Evolutionary conservation across 1,139 yeast genomes (phyloP).

Genomic region (Blastobotrys capitulatus): DNA sequence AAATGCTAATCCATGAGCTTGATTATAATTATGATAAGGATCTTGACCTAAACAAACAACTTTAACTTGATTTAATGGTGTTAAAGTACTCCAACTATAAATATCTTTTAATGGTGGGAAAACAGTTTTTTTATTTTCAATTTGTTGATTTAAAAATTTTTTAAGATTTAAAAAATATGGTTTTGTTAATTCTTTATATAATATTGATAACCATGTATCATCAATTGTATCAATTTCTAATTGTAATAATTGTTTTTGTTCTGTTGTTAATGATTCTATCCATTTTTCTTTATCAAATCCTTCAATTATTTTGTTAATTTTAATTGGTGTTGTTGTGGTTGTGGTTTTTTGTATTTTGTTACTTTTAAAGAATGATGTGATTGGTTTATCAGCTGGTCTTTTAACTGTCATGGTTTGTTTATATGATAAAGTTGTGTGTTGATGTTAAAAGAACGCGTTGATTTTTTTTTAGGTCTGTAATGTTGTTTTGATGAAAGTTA

Average conservation of each 20-base stretch:
- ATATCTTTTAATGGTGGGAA: constrained; percentile 76
- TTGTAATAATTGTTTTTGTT: constrained; percentile 49
- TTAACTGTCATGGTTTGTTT: constrained; percentile 2
- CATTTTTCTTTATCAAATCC: constrained; percentile 50
- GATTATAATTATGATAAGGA: constrained; percentile 88
- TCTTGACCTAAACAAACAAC: constrained; percentile 92
- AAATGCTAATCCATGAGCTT: constrained; percentile 96
- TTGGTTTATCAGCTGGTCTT: constrained; percentile 1
- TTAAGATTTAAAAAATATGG: constrained; percentile 81
- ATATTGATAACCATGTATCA: constrained; percentile 67
- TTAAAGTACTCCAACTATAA: constrained; percentile 90
- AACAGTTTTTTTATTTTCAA: constrained; percentile 39
- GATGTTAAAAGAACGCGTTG: no score
- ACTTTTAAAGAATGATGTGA: constrained; percentile 23
- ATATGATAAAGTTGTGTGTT: no score
- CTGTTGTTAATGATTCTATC: constrained; percentile 47
- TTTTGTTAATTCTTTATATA: constrained; percentile 70
- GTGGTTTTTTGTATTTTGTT: constrained; percentile 15
- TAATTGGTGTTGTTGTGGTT: neutral
- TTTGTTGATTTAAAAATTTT: constrained; percentile 43
- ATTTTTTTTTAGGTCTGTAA: no score
- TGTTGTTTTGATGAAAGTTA: no score
- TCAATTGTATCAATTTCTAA: constrained; percentile 70
- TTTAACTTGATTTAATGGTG: constrained; percentile 69
- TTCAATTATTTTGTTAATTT: neutral